Conservation (phyloP, 257 asterid genomes). For the Salvia hispanica region DNA sequence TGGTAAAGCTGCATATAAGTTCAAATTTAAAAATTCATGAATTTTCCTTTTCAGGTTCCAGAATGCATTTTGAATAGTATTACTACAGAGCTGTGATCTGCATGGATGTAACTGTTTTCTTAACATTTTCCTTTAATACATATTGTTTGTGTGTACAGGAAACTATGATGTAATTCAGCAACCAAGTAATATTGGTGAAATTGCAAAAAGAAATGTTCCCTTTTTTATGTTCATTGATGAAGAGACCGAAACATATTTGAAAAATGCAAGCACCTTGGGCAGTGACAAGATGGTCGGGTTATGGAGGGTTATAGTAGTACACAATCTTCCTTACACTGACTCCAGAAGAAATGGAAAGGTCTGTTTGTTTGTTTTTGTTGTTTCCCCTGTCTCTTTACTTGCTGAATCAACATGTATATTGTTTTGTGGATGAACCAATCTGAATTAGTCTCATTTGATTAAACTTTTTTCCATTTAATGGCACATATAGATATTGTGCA, state of each 20-base stretch:
- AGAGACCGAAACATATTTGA: conserved; percentile 80
- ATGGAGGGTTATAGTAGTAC: conserved; percentile 91
- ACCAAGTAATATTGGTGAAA: conserved; percentile 68
- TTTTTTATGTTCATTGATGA: conserved; percentile 94
- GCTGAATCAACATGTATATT: conserved; percentile 18
- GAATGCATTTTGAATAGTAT: conserved; percentile 16
- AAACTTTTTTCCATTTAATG: conserved; percentile 10
- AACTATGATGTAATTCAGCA: conserved; percentile 86
- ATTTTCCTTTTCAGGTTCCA: conserved; percentile 28
- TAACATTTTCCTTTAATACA: conserved; percentile 11
- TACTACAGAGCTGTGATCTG: conserved; percentile 28
- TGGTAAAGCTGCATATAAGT: conserved; percentile 56
- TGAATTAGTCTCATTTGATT: conserved; percentile 13
- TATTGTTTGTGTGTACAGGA: conserved; percentile 52
- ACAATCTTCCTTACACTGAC: conserved; percentile 79
- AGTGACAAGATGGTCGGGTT: conserved; percentile 66
- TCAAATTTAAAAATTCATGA: conserved; percentile 28
- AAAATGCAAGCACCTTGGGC: conserved; percentile 61
- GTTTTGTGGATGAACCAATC: conserved; percentile 10
- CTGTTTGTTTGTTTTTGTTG: conserved; percentile 30
- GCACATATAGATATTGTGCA: neutral
- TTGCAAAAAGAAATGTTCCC: conserved; percentile 57
- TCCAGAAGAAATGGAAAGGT: conserved; percentile 97
- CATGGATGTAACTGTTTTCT: conserved; percentile 21
- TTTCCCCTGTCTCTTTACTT: neutral